phyloP scores from a whole-genome alignment of 306 rosid species.

The Prunus kanzakura region DNA sequence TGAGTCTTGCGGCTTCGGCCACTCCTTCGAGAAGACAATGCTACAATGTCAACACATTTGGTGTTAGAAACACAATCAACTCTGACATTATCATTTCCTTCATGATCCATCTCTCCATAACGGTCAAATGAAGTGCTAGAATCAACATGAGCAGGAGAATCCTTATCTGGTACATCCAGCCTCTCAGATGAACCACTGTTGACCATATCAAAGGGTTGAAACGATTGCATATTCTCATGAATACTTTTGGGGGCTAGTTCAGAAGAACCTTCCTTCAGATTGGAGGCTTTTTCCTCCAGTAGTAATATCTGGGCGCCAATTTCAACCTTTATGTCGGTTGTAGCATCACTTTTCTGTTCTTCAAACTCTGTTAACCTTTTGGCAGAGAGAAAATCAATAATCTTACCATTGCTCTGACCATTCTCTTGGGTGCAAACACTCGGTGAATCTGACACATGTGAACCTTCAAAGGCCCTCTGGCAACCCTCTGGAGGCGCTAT shows the following conservation, averaged over 20 bases:
- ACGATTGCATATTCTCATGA: slow-evolving; percentile 33
- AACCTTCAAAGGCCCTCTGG: slow-evolving; percentile 29
- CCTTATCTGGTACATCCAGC: slow-evolving; percentile 30
- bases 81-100: slow-evolving; percentile 39
- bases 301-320: slow-evolving; percentile 28
- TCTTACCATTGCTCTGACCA: slow-evolving; percentile 29
- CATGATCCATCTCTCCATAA: slow-evolving; percentile 37
- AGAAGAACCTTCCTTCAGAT: slow-evolving; percentile 33
- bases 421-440: slow-evolving; percentile 28
- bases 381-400: slow-evolving; percentile 2
- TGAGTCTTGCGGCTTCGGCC: slow-evolving; percentile 50
- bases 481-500: slow-evolving; percentile 31
- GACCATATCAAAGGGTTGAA: slow-evolving; percentile 38
- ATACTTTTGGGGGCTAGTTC: slow-evolving; percentile 27
- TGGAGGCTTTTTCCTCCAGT: slow-evolving; percentile 35
- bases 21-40: slow-evolving; percentile 51
- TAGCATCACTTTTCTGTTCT: slow-evolving; percentile 25
- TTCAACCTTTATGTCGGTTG: slow-evolving; percentile 25
- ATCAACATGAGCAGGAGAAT: slow-evolving; percentile 34
- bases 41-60: slow-evolving; percentile 28
- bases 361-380: slow-evolving; percentile 12
- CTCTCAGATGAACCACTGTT: slow-evolving; percentile 34
- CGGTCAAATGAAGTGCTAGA: slow-evolving; percentile 27
- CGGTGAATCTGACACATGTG: slow-evolving; percentile 39
- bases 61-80: slow-evolving; percentile 45